Base-by-base conservation (phyloP, 169 alveolate species). In the Plasmodium billcollinsi region DNA sequence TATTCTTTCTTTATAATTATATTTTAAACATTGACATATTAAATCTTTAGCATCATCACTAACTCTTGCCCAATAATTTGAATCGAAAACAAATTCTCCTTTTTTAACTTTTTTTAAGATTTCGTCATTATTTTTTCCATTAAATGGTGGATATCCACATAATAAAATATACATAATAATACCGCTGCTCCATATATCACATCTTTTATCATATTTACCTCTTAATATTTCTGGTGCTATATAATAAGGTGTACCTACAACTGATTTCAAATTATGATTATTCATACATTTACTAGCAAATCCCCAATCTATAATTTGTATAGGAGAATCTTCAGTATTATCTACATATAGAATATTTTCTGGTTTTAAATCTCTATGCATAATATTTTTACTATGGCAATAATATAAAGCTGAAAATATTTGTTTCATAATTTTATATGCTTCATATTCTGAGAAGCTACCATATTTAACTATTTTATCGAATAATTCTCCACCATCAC, bases 341-440 rank as follows among this genome's bases (percentile, higher is more conserved):
- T 97, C 96, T 49, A 94, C 95, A 89, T 97, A 97, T 59, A 98
- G 88, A 20, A 98, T 95, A 95, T 98, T 98, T 75, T 98, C 99
- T 14, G 99, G 99, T 76, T 98, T 98, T 85, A 98, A 92, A 95
- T 98, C 99, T 73, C 99, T 91, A 93, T 98, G 99, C 65, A 97
- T 95, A 26, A 98, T 96, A 78, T 97, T 96, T 83, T 95, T 97
- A 11, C 96, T 85, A 88, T 98, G 99, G 92, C 97, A 95, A 93
- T 97, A 98, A 67, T 96, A 96, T 49, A 97, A 94, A 15, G 99
- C 99, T n/a, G 97, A 94, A 89, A 97, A 93, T 47, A 98, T 74
- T 76, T 98, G 99, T 63, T 96, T 89, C 98, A 97, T 97, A 66
- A 98, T 93, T 76, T 92, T 93, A 4, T 98, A 97, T 24, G 97